Base-by-base conservation (phyloP, 495 filamentous ascomycete species). In the Entonaema liquescens region DNA sequence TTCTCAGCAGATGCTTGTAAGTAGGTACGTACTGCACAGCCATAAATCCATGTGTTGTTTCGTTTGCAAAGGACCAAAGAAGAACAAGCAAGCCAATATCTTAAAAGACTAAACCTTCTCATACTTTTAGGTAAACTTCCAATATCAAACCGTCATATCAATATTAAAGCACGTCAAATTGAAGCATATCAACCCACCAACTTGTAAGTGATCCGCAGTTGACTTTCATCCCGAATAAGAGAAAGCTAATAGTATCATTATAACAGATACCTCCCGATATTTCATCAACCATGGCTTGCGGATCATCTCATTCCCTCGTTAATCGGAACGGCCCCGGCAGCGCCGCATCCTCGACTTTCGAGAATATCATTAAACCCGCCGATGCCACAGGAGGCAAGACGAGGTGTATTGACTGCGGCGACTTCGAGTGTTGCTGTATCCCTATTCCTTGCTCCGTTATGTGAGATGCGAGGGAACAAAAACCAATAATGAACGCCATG, bases 371-470 rank as follows among this genome's bases (percentile, higher is more conserved):
- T 53, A 83, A 82, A 63, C 77, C 77, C 1, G 77, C 75, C 13
- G 70, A 73, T 31, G 75, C 74, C 7, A 71, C 74, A 8, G 76
- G 74, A 55, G 80, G 76, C n/a, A 79, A 80, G 78, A 82, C 80
- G 3, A 77, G 77, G 21, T 83, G 83, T 62, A 70, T 83, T 25
- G 80, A 82, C 61, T 85, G 83, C 53, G 82, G 77, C 44, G 82
- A 75, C 28, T 81, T 77, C 59, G 80, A 82, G 26, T 85, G 83
- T 70, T 85, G 82, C 73, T 83, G 83, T 63, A 80, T 82, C 60
- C 81, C 81, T 8, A 80, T 82, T 57, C 81, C 81, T 4, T 83
- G 83, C 62, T 73, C 67, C 28, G 75, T 85, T 17, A 80, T 83
- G 80, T 83, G 58, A 80, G 15, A 80, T 83, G 80, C 83, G 58